Evolutionary conservation across 768 basidiomycete species (phyloP).

Genomic region (Mycena floridula): DNA sequence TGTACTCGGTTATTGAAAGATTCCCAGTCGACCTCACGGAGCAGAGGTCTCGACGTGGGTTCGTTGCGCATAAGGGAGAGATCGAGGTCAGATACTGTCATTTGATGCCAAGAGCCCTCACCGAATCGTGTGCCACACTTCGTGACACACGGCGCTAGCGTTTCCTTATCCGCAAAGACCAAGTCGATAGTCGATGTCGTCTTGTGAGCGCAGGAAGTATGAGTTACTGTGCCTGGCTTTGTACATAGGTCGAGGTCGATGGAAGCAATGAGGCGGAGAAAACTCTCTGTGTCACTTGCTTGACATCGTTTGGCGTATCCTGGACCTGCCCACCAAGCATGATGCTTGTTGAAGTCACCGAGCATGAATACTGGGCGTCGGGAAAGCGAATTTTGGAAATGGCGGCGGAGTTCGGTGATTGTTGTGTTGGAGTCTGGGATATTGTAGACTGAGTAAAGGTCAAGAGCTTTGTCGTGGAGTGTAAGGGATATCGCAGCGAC

Average conservation of each 20-base stretch:
- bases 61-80: not conserved
- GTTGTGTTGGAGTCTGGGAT: too few relatives aligned
- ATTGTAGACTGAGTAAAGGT: too few relatives aligned
- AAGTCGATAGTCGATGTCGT: slow-evolving; percentile 8
- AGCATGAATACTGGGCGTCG: too few relatives aligned
- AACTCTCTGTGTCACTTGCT: too few relatives aligned
- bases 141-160: not conserved
- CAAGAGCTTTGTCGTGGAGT: too few relatives aligned
- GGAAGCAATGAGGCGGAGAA: too few relatives aligned
- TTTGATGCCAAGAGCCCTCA: slow-evolving; percentile 6
- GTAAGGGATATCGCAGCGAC: too few relatives aligned
- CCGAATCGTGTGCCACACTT: slow-evolving; percentile 2
- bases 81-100: not conserved
- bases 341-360: too few relatives aligned
- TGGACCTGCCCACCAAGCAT: too few relatives aligned
- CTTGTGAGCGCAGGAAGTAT: not conserved
- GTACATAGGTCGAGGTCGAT: slow-evolving; percentile 3
- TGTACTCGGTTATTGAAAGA: not conserved
- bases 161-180: not conserved
- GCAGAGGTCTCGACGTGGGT: not conserved
- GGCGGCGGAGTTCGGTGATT: too few relatives aligned
- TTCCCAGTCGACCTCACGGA: slow-evolving; percentile 3
- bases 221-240: slow-evolving; percentile 6
- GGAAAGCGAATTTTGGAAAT: too few relatives aligned
- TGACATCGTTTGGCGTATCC: too few relatives aligned